These are phyloP conservation scores for Fusarium duplospermum DNA, from an alignment of 2,329 filamentous ascomycete species.

Conservation along the genomic window DNA sequence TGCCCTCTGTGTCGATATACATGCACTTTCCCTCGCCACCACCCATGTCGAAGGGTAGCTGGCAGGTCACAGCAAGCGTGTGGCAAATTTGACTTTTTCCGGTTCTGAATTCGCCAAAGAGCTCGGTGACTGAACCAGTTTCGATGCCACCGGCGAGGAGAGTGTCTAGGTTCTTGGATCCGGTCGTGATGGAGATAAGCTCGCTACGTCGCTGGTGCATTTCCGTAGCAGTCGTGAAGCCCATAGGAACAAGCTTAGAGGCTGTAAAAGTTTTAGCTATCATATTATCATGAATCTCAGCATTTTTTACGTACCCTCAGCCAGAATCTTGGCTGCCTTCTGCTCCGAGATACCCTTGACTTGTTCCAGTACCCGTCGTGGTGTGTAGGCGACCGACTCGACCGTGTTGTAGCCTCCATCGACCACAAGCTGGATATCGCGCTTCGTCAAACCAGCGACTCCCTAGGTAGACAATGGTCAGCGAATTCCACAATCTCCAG, in stretches of 20 bases:
- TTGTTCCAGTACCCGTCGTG: constrained; percentile 85
- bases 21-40: constrained; percentile 98
- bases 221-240: constrained; percentile 97
- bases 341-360: constrained; percentile 99
- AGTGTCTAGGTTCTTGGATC: constrained; percentile 97
- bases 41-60: constrained; percentile 98
- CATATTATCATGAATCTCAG: neutral
- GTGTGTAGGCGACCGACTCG: constrained; percentile 92
- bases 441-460: constrained; percentile 87
- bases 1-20: constrained; percentile 98
- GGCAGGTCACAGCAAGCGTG: constrained; percentile 97
- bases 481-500: neutral
- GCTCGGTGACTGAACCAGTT: constrained; percentile 96
- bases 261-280: constrained; percentile 62
- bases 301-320: constrained; percentile 73
- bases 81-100: constrained; percentile 99
- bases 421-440: constrained; percentile 92
- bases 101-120: constrained; percentile 97
- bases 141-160: constrained; percentile 94
- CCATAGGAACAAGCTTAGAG: constrained; percentile 97
- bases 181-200: constrained; percentile 97
- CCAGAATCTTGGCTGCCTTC: constrained; percentile 91
- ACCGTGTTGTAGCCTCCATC: constrained; percentile 96
- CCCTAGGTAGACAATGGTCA: constrained; percentile 66
- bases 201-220: constrained; percentile 98